Evolutionary conservation across 306 rosid genomes (phyloP), one percentile per base, ranked within the genome.

Genomic region (Boehmeria nivea): DNA sequence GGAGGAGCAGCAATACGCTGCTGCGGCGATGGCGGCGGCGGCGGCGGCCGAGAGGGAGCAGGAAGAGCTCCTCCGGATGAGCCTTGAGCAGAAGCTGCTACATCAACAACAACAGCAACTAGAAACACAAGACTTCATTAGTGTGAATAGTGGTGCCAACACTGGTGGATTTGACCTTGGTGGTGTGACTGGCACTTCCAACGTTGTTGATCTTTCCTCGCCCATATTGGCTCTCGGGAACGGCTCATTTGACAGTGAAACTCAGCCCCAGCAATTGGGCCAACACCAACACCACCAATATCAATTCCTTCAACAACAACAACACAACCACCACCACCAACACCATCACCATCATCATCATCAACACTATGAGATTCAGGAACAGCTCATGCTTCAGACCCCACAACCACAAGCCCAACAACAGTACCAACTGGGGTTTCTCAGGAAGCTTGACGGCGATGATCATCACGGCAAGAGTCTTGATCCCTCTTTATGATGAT

Each of bases 401-500:
- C 93, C 83, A 47, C 85, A 81, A 59, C 69, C 77, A 3, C 52
- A 19, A 20, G 23, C 14, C 5, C 16, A 21, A 8, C 53, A 48
- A 12, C 31, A 21, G 53, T 31, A 23, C 8, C 53, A 48, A 48
- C 4, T 31, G n/a, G 31, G 23, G 28, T 8, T 48, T 28, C 26
- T 23, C 16, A 15, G 6, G 28, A 23, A 23, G 53, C 28, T 48
- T 9, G 53, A 20, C 1, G 16, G 16, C 33, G 33, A 21, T 5
- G 28, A n/a, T n/a, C n/a, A n/a, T n/a, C n/a, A 48, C 16, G 80
- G 77, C 67, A 79, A 87, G 72, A 78, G 78, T 38, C 72, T 77
- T 16, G 89, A 81, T 25, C 95, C 83, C 20, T 70, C 89, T 51
- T n/a, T n/a, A n/a, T n/a, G n/a, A n/a, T 68, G 86, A 62, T 89